These are phyloP conservation scores for Trypethelium eluteriae DNA, from an alignment of 495 filamentous ascomycete species.

Conservation along the genomic window DNA sequence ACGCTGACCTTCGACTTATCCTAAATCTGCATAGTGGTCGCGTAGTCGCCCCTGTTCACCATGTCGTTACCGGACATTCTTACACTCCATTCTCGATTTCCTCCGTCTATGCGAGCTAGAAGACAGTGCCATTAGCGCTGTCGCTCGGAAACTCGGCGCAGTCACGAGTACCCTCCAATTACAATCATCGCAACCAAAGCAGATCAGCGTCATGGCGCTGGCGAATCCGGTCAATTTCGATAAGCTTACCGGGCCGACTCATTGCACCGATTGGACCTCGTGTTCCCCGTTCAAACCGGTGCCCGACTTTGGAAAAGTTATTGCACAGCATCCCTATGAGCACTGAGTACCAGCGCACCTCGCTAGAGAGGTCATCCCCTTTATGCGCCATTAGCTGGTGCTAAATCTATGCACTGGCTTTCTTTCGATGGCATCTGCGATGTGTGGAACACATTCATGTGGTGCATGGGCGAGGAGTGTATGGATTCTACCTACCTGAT, in stretches of 20 bases:
- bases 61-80: not conserved
- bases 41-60: not conserved
- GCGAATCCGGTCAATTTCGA: not conserved
- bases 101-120: not conserved
- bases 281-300: not conserved
- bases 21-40: not conserved
- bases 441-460: not conserved
- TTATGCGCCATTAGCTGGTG: not conserved
- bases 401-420: not conserved
- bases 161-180: not conserved
- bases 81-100: not conserved
- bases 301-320: not conserved
- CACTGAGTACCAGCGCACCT: not conserved
- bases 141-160: not conserved
- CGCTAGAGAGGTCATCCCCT: not conserved
- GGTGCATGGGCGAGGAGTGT: not conserved
- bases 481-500: not conserved
- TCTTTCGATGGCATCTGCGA: not conserved
- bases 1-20: not conserved
- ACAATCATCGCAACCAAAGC: not conserved
- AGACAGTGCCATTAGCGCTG: not conserved
- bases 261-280: not conserved
- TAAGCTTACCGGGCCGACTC: not conserved
- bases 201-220: not conserved
- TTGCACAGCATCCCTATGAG: not conserved